Conservation (phyloP, 2,329 filamentous ascomycete genomes). For the Penicillium sclerotigenum region DNA sequence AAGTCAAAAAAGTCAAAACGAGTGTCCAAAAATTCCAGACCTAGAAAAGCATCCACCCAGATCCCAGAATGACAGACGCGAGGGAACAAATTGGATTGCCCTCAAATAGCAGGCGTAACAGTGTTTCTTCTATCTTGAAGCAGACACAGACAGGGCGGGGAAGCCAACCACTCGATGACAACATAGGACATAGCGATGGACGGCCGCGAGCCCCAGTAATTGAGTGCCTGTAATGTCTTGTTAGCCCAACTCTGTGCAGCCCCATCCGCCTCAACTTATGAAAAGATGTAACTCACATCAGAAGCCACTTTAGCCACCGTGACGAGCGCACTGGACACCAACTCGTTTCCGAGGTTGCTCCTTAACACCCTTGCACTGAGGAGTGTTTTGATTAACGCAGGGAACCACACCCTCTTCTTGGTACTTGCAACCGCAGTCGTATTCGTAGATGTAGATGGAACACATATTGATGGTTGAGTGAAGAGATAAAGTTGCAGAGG, state of each 20-base stretch:
- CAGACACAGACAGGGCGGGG: not conserved
- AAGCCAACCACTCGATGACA: not conserved
- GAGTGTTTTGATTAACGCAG: conserved; percentile 34
- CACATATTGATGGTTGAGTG: conserved; percentile 30
- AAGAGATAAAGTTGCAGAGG: not conserved
- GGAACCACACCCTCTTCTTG: conserved; percentile 35
- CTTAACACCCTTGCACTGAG: conserved; percentile 31
- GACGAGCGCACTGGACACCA: conserved; percentile 35
- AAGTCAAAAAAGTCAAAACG: not conserved
- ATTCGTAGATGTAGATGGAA: conserved; percentile 37
- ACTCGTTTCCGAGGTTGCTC: conserved; percentile 32
- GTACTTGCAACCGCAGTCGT: conserved; percentile 38
- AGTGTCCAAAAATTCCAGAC: not conserved
- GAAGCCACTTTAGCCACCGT: conserved; percentile 10
- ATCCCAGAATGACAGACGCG: not conserved
- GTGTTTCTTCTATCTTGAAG: not conserved
- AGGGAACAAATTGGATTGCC: not conserved
- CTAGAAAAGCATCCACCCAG: not conserved
- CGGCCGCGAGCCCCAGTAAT: not conserved
- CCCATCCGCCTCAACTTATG: not conserved
- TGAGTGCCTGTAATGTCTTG: not conserved
- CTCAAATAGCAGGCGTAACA: conserved; percentile 1
- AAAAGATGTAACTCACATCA: not conserved
- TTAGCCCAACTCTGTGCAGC: conserved; percentile 10
- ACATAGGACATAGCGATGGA: not conserved